Percentiles rank a stretch among this genome's conserved stretches.
phyloP scores from a whole-genome alignment of 1,139 yeast genomes.

The Kluyveromyces marxianus region DNA sequence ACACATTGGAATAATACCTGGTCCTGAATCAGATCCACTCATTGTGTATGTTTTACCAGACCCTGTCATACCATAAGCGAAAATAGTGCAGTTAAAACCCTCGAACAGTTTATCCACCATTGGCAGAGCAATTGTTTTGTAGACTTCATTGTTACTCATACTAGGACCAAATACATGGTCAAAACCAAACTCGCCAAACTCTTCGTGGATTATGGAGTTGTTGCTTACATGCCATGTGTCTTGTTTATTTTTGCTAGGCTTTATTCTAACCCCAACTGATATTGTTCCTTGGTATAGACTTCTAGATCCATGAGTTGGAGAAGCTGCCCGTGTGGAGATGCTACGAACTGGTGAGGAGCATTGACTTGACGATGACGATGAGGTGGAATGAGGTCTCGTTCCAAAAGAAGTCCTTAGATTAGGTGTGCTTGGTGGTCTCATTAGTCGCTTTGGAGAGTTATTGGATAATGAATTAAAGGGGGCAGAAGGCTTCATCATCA shows the following conservation, averaged over 20 bases:
- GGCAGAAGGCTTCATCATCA: conserved; percentile 2
- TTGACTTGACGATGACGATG: conserved; percentile 7
- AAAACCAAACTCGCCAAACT: conserved; percentile 54
- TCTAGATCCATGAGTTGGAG: conserved; percentile 9
- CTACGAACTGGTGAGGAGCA: conserved; percentile 16
- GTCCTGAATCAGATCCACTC: conserved; percentile 65
- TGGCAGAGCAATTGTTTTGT: conserved; percentile 50
- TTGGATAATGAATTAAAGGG: not conserved
- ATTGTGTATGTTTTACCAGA: conserved; percentile 80
- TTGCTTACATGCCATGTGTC: conserved; percentile 37
- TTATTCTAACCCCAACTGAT: conserved; percentile 33
- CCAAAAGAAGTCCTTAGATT: not conserved
- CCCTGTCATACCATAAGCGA: conserved; percentile 95
- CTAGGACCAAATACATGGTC: conserved; percentile 67
- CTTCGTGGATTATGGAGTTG: conserved; percentile 40
- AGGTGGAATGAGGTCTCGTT: not conserved
- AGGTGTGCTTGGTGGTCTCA: conserved; percentile 5
- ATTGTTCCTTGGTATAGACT: conserved; percentile 31
- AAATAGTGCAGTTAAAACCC: conserved; percentile 83
- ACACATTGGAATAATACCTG: conserved; percentile 75
- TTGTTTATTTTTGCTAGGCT: conserved; percentile 26
- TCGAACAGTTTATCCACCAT: conserved; percentile 61
- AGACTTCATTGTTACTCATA: conserved; percentile 52
- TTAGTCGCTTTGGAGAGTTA: conserved; percentile 1
- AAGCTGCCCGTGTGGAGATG: conserved; percentile 14